Percentiles rank a stretch among this genome's conserved stretches.
Conservation (phyloP, 768 basidiomycete species). For the Boletus rubropictus region DNA sequence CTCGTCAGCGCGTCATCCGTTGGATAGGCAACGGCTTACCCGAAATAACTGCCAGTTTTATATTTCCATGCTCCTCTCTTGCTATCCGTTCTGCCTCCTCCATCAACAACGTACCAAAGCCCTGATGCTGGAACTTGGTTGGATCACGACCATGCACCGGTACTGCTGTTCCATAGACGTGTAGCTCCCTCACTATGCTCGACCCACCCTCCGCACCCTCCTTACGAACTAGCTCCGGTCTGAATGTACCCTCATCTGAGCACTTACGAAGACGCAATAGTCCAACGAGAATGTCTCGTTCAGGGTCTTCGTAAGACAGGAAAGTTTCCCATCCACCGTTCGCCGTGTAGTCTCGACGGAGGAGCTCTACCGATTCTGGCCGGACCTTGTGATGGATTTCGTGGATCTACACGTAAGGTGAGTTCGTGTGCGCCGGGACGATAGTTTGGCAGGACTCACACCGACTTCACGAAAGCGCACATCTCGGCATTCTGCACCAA, state of each 20-base stretch:
- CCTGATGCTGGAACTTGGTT: slow-evolving; percentile 96
- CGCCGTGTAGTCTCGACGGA: slow-evolving; percentile 91
- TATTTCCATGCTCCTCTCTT: slow-evolving; percentile 91
- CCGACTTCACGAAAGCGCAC: slow-evolving; percentile 98
- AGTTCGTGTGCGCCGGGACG: background rate
- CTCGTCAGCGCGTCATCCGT: background rate
- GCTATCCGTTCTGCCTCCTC: slow-evolving; percentile 99
- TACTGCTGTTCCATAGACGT: slow-evolving; percentile 97
- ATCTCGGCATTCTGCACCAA: slow-evolving; percentile 95
- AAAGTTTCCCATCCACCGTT: slow-evolving; percentile 99
- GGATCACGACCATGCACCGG: slow-evolving; percentile 97
- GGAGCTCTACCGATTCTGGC: slow-evolving; percentile 90
- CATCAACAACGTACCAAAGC: slow-evolving; percentile 96
- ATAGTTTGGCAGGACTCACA: slow-evolving; percentile 42
- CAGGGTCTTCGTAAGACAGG: slow-evolving; percentile 97
- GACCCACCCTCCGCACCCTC: slow-evolving; percentile 71
- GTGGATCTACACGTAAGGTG: slow-evolving; percentile 60
- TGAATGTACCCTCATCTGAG: slow-evolving; percentile 94
- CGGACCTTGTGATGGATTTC: slow-evolving; percentile 98
- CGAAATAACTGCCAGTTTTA: slow-evolving; percentile 95
- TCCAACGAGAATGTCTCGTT: slow-evolving; percentile 92
- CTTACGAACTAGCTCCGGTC: slow-evolving; percentile 77
- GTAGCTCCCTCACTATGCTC: slow-evolving; percentile 92
- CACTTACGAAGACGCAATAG: slow-evolving; percentile 89
- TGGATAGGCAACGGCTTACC: slow-evolving; percentile 42